Conservation (phyloP, 768 basidiomycete species). For the Strobilomyces dryophilus region DNA sequence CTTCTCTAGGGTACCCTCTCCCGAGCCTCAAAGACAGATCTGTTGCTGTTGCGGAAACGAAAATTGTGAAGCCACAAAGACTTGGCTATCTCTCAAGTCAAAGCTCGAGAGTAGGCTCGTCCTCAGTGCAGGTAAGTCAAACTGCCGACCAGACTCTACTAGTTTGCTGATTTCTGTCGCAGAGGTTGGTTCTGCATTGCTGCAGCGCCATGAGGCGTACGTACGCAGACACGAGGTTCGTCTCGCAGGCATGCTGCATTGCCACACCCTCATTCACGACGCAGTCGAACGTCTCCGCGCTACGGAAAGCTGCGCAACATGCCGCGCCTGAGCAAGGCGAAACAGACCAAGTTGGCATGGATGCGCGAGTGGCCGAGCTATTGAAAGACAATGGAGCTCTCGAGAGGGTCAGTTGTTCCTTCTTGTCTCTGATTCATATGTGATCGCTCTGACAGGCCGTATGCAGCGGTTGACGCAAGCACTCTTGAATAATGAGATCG, state of each 20-base stretch:
- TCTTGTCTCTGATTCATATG: neutral
- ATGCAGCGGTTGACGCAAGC: slow-evolving; percentile 72
- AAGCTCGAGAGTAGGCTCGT: slow-evolving; percentile 74
- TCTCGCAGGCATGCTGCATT: slow-evolving; percentile 11
- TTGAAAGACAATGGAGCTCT: slow-evolving; percentile 57
- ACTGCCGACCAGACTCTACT: neutral
- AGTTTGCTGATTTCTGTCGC: slow-evolving; percentile 5
- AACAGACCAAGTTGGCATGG: slow-evolving; percentile 22
- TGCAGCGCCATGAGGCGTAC: slow-evolving; percentile 85
- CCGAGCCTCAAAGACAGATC: slow-evolving; percentile 51
- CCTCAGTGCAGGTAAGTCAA: slow-evolving; percentile 76
- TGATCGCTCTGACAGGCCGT: slow-evolving; percentile 5
- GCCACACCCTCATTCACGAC: slow-evolving; percentile 11
- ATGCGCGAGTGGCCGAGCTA: slow-evolving; percentile 33
- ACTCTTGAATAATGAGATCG: slow-evolving; percentile 74
- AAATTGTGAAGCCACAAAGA: slow-evolving; percentile 59
- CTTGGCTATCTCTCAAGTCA: slow-evolving; percentile 62
- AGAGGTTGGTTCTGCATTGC: slow-evolving; percentile 89
- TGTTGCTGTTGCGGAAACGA: slow-evolving; percentile 65
- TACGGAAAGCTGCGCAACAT: slow-evolving; percentile 14
- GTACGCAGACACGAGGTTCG: slow-evolving; percentile 67
- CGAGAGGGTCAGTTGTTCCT: slow-evolving; percentile 36
- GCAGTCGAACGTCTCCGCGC: slow-evolving; percentile 15
- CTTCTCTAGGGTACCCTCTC: slow-evolving; percentile 72
- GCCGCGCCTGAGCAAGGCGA: slow-evolving; percentile 4